Base-by-base conservation (phyloP, 768 basidiomycete species). In the Pleurotus tuber-regium region DNA sequence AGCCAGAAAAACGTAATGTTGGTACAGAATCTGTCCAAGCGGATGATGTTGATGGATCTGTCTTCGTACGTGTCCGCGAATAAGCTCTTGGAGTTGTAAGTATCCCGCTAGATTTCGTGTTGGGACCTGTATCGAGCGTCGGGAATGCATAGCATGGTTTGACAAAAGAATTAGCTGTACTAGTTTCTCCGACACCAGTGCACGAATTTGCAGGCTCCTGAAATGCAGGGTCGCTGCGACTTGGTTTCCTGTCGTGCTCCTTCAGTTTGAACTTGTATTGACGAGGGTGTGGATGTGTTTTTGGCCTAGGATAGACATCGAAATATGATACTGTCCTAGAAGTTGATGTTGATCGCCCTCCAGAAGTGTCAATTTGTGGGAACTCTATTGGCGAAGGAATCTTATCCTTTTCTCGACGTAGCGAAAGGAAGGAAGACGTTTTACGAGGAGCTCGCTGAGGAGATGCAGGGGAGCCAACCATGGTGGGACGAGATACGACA, bases 1-100 rank as follows among this genome's bases (percentile, higher is more conserved):
- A 82, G 44, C 80, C 82, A 42, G 88, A 90, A 64, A 82, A 78
- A 54, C 81, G 77, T 51, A 81, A 69, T 59, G 79, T 70, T 40
- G 83, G 77, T 57, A 78, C 70, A n/a, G n/a, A n/a, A n/a, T n/a
- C n/a, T n/a, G n/a, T n/a, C n/a, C n/a, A n/a, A 46, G 75, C 59
- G 46, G 73, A 59, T 28, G 61, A 29, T 14, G 73, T 66, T 9
- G 83, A 83, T 23, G 82, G 83, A 6, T 83, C 82, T 9, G 83
- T 83, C 46, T 75, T 74, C 24, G 82, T 83, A 30, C 83, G 76
- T 14, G 74, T 67, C 33, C 83, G 77, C 33, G 72, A 52, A 54
- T 73, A 69, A 28, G 66, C 64, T 23, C 58, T 66, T 18, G 69
- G 62, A 29, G 63, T 59, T 12, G 64, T 56, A 30, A 59, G 31